phyloP scores from a whole-genome alignment of 306 rosid genomes.

The Cyamopsis tetragonoloba region DNA sequence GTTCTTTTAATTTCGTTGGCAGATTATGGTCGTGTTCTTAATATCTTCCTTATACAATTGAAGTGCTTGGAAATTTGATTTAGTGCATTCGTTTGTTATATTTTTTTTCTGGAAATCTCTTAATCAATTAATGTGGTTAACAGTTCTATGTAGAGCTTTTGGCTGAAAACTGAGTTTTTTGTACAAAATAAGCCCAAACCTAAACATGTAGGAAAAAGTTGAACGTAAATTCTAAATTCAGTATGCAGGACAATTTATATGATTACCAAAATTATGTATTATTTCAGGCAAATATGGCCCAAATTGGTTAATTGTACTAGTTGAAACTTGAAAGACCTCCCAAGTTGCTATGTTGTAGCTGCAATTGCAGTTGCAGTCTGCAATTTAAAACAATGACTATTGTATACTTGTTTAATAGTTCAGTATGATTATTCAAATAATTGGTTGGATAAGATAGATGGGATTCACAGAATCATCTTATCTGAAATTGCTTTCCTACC shows the following conservation, averaged over 20 bases:
- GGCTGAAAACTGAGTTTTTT: background rate
- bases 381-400: background rate
- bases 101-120: background rate
- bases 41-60: background rate
- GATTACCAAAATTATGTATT: too few species aligned
- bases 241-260: too few species aligned
- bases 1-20: background rate
- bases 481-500: background rate
- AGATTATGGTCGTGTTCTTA: background rate
- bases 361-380: background rate
- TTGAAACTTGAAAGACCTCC: too few species aligned
- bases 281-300: too few species aligned
- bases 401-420: background rate
- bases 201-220: background rate
- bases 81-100: too few species aligned
- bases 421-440: background rate
- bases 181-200: background rate
- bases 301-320: too few species aligned
- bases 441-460: background rate
- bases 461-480: background rate
- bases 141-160: background rate
- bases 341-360: background rate
- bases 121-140: background rate
- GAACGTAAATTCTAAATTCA: background rate
- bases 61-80: background rate